Base-by-base conservation (phyloP, 257 asterid species). In the Fraxinus cuspidata region DNA sequence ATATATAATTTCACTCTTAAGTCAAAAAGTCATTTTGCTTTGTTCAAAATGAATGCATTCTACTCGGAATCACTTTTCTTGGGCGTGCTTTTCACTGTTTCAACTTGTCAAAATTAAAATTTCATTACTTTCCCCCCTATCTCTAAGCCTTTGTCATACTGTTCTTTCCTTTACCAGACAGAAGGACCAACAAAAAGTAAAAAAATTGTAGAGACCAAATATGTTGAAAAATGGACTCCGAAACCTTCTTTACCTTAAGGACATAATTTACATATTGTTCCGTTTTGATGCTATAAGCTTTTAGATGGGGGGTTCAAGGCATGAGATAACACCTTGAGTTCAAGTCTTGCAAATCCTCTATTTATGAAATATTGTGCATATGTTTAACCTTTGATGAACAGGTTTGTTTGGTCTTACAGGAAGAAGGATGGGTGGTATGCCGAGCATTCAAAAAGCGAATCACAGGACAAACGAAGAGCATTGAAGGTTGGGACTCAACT, bases 351-450 rank as follows among this genome's bases (percentile, higher is more conserved):
- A 34, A 35, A 29, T 28, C 13, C 25, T 18, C 7, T 15, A 9
- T 12, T 47, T 15, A 10, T 6, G 4, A 16, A 16, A 75, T 42
- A 38, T 3, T 38, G 16, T 23, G n/a, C 56, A 10, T 2, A 15
- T 68, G 32, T 78, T 42, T 38, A 29, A 34, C n/a, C 15, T 29
- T 35, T 44, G 19, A 76, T 19, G 28, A 21, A 28, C 66, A 47
- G 67, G 8, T 70, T 42, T 47, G 15, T 23, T 66, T 21, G 28
- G 25, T 60, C 0, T 73, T 80, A 84, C 91, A 90, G 92, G 96
- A 87, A 78, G 94, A 90, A 81, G 92, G 92, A 25, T 90, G 96
- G 94, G 96, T 87, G 70, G 92, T 89, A 11, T 90, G 96, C 73
- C 87, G 93, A 66, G 94, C 96, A 69, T 90, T 90, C 78, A 90